phyloP scores from a whole-genome alignment of 768 basidiomycete species.

The Amanita muscaria region DNA sequence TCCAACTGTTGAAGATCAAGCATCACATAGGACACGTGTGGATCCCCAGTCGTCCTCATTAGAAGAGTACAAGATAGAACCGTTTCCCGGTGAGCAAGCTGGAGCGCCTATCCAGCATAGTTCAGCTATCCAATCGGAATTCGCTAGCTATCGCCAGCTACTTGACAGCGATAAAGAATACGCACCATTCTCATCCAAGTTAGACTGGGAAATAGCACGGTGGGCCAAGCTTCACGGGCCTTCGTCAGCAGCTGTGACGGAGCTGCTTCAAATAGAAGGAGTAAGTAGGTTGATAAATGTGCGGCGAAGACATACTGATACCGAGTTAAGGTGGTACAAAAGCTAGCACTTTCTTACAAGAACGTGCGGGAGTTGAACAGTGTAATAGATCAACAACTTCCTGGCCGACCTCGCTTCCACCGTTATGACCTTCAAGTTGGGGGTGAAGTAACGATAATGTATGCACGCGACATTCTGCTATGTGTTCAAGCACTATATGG shows the following conservation, averaged over 20 bases:
- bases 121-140: too few relatives aligned
- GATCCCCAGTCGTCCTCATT: too few relatives aligned
- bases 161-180: too few relatives aligned
- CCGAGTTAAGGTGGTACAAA: conserved; percentile 12
- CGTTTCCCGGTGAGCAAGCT: too few relatives aligned
- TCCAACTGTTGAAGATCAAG: too few relatives aligned
- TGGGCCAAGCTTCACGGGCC: not conserved
- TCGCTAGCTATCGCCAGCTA: too few relatives aligned
- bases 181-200: too few relatives aligned
- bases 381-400: conserved; percentile 24
- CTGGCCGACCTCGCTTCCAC: conserved; percentile 19
- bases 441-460: conserved; percentile 20
- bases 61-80: too few relatives aligned
- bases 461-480: conserved; percentile 20
- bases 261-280: not conserved
- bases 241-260: not conserved
- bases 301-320: not conserved
- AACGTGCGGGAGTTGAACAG: conserved; percentile 23
- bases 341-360: conserved; percentile 24
- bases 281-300: not conserved
- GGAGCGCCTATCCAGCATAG: too few relatives aligned
- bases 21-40: too few relatives aligned
- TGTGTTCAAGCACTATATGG: conserved; percentile 24
- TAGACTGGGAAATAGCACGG: not conserved
- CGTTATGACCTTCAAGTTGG: conserved; percentile 10